These are phyloP conservation scores for Cajanus cajan DNA, from an alignment of 306 rosid species.

Conservation along the genomic window DNA sequence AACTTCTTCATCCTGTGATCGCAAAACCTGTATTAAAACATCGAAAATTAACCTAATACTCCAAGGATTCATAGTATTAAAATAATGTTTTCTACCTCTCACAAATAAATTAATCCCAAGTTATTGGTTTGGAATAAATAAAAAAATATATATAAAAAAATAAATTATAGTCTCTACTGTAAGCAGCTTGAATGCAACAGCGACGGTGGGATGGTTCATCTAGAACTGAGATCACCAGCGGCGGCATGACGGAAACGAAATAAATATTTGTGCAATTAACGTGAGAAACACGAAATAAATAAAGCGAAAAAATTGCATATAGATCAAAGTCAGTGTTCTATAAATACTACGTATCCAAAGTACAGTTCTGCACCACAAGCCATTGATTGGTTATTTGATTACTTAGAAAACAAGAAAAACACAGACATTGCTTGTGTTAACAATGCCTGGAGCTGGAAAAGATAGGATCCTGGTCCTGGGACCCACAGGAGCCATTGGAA, in stretches of 20 bases:
- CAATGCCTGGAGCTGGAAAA: no score
- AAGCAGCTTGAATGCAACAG: no score
- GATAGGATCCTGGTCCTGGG: slow-evolving; percentile 43
- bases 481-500: slow-evolving; percentile 41
- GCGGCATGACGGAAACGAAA: background rate
- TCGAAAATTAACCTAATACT: no score
- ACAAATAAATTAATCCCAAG: no score
- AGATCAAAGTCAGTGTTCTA: background rate
- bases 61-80: no score
- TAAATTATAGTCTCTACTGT: no score
- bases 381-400: background rate
- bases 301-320: background rate
- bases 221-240: background rate
- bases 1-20: no score
- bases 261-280: background rate
- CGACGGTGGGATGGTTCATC: background rate
- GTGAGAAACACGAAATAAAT: background rate
- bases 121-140: no score
- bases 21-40: no score
- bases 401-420: background rate
- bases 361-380: background rate
- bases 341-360: background rate
- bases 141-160: no score
- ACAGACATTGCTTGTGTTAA: background rate
- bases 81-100: no score